phyloP scores from a whole-genome alignment of 768 basidiomycete species.

The Boletus pseudo-olivaceus region DNA sequence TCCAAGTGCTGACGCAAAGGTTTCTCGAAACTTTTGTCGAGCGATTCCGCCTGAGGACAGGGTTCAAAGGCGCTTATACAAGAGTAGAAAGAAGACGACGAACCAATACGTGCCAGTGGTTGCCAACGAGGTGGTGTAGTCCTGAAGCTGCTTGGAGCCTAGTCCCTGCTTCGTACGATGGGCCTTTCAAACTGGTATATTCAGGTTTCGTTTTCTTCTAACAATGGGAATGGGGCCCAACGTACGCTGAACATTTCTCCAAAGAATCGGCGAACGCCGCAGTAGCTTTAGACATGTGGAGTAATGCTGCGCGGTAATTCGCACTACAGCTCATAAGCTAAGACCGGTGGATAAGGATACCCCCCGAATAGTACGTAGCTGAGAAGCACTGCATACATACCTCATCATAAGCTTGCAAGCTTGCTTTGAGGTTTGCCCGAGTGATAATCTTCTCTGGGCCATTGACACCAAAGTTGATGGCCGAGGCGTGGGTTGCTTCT shows the following conservation, averaged over 20 bases:
- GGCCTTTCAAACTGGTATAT: constrained; percentile 63
- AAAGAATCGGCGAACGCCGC: constrained; percentile 84
- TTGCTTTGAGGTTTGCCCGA: constrained; percentile 69
- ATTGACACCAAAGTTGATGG: constrained; percentile 69
- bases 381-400: constrained; percentile 40
- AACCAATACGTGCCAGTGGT: constrained; percentile 90
- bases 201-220: neutral
- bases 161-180: constrained; percentile 75
- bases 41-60: constrained; percentile 63
- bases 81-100: constrained; percentile 27
- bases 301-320: constrained; percentile 75
- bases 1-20: constrained; percentile 85
- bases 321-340: constrained; percentile 77
- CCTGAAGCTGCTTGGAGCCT: constrained; percentile 84
- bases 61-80: constrained; percentile 2
- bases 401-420: constrained; percentile 77
- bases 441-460: constrained; percentile 84
- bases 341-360: constrained; percentile 19
- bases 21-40: constrained; percentile 86
- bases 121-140: constrained; percentile 86
- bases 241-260: constrained; percentile 79
- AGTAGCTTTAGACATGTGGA: constrained; percentile 78
- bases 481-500: constrained; percentile 74
- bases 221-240: constrained; percentile 4
- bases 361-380: neutral